Evolutionary conservation across 1,284 basidiomycete species (phyloP), one percentile per base, ranked within the genome.

Genomic region (Cutaneotrichosporon arboriforme): DNA sequence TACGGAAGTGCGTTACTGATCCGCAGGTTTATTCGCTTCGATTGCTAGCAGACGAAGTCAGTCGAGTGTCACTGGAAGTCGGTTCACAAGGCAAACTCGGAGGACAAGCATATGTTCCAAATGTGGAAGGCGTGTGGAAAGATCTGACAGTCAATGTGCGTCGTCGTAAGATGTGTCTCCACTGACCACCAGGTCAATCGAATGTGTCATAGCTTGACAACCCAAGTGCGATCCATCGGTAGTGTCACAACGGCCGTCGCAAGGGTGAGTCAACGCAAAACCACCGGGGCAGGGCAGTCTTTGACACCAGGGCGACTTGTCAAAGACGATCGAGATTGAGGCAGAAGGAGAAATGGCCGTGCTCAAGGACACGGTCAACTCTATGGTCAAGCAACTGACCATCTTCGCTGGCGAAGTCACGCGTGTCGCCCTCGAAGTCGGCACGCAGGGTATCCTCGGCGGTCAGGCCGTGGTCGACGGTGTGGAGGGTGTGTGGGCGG

Each of bases 341-440:
- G 93, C 91, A 49, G 90, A 96, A 76, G 94, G 92, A 52, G 93
- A 97, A 73, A 90, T 90, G 83, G 82, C 85, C 4, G 83, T 85
- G 1, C 77, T 90, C 70, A 88, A 90, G 74, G 80, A 85, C 54
- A 72, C 70, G n/a, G 70, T 74, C 52, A 74, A 74, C 37, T 84
- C 84, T 12, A 91, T 91, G 88, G 86, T 91, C 64, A 85, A 88
- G 69, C 89, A 93, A 63, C 78, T 94, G 60, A 87, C 86, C 57
- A 88, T 87, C 1, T 96, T 97, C 68, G 92, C 94, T 9, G 85
- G 85, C 18, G 93, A 98, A 74, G 94, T 97, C 43, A 97, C 91
- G 1, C 83, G 93, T 66, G 92, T 97, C 48, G 92, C 93, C 1
- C 79, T 90, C 63, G 88, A 91, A 71, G 90, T 93, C 63, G 90